Conservation (phyloP, 108 stramenopile species). For the Pseudonitzschia pungens region DNA sequence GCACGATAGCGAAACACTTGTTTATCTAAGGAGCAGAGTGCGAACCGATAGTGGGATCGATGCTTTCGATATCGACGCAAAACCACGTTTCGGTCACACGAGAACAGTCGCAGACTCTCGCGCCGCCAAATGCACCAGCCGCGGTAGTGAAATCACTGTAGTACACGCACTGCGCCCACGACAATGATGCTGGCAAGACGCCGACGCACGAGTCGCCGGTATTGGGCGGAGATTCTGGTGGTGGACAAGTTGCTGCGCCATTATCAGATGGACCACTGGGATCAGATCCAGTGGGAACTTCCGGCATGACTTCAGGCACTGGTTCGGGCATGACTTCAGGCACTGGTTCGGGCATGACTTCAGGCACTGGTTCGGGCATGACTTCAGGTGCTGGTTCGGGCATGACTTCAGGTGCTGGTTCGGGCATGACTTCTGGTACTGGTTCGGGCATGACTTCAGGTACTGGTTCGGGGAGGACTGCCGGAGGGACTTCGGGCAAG, state of each 20-base stretch:
- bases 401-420: too few relatives aligned
- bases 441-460: not conserved
- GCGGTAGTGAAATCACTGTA: not conserved
- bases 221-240: not conserved
- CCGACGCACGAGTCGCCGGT: not conserved
- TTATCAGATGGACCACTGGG: not conserved
- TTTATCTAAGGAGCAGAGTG: too few relatives aligned
- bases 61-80: too few relatives aligned
- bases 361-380: not conserved
- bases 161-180: not conserved
- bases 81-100: too few relatives aligned
- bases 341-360: not conserved
- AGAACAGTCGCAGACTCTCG: too few relatives aligned
- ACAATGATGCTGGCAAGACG: not conserved
- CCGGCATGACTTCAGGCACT: too few relatives aligned
- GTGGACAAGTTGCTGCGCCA: not conserved
- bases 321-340: not conserved
- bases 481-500: not conserved
- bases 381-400: too few relatives aligned
- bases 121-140: not conserved
- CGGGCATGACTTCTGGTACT: too few relatives aligned
- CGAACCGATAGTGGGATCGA: too few relatives aligned
- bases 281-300: not conserved
- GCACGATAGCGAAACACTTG: too few relatives aligned
- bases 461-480: not conserved